Evolutionary conservation across 345 rosid genomes (phyloP), one percentile per base, ranked within the genome.

Genomic region (Sisymbrium irio): DNA sequence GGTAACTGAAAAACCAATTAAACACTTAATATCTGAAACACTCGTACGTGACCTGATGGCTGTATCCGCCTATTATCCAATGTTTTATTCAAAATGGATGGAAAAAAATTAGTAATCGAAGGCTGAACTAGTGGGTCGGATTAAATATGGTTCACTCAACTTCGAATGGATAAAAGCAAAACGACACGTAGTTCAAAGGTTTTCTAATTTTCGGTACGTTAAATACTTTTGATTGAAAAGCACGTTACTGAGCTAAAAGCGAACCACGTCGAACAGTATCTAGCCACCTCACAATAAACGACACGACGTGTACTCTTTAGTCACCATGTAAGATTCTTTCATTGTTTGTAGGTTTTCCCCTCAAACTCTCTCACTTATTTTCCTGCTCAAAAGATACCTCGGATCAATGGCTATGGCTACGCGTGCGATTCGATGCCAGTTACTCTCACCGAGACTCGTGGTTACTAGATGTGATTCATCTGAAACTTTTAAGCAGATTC

Each of bases 351-450:
- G 28, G 11, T 49, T 14, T 44, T 50, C 18, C 9, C 65, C n/a
- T n/a, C n/a, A n/a, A 56, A 6, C 15, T 18, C 20, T 28, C 18
- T 10, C 0, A 49, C 10, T 28, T 54, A n/a, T n/a, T 18, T 9
- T 19, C 55, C 15, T 22, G 7, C 12, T 13, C 17, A 33, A 65
- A 69, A 32, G 71, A 36, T 40, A 70, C 79, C 71, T 69, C 36
- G 67, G 58, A 68, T 53, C 74, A 51, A 91, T 91, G 97, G 91
- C 87, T 32, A 72, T 77, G 78, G 85, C 76, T 78, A 82, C 84
- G 71, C 85, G 93, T 54, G 62, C 80, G 1, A 71, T 85, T 36
- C 78, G 57, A 64, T 85, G 80, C 77, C 60, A 68, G 71, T 59
- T 89, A 15, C 51, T 18, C 9, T 32, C 63, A 0, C 30, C 28